A percentile compares a stretch with the other conserved stretches of the same genome.
These are phyloP conservation scores for Entomortierella beljakovae DNA, from an alignment of 192 early-diverging fungal genomes.

Conservation along the genomic window DNA sequence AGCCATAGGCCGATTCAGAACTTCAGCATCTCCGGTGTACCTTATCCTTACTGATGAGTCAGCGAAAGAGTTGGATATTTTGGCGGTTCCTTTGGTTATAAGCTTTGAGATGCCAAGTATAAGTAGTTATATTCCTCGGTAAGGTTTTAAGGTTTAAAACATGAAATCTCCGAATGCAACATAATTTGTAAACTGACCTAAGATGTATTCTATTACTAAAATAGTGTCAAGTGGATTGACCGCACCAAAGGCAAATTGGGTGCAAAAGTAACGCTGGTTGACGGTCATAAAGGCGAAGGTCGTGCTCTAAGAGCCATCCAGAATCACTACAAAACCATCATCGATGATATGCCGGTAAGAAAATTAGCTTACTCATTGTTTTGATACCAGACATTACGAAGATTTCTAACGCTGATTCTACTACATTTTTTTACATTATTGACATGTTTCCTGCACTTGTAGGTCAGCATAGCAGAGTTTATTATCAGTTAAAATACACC, in stretches of 20 bases:
- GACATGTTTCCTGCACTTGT: too few species aligned
- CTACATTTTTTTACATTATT: not conserved
- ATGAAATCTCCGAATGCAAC: too few species aligned
- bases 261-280: slow-evolving; percentile 42
- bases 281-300: slow-evolving; percentile 43
- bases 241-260: slow-evolving; percentile 38
- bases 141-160: not conserved
- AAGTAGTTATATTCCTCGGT: slow-evolving; percentile 44
- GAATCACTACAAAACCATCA: slow-evolving; percentile 39
- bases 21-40: slow-evolving; percentile 10
- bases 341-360: slow-evolving; percentile 54
- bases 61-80: slow-evolving; percentile 28
- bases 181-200: not conserved
- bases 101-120: slow-evolving; percentile 47
- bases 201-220: not conserved
- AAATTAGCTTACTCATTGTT: not conserved
- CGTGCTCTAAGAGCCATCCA: slow-evolving; percentile 37
- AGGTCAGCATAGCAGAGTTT: slow-evolving; percentile 47
- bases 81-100: slow-evolving; percentile 36
- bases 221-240: slow-evolving; percentile 54
- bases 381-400: not conserved
- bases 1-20: slow-evolving; percentile 22
- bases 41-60: slow-evolving; percentile 36
- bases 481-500: slow-evolving; percentile 28
- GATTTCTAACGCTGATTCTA: not conserved